Evolutionary conservation across 2,329 filamentous ascomycete species (phyloP).

Genomic region (Amesomyces nigricolor): DNA sequence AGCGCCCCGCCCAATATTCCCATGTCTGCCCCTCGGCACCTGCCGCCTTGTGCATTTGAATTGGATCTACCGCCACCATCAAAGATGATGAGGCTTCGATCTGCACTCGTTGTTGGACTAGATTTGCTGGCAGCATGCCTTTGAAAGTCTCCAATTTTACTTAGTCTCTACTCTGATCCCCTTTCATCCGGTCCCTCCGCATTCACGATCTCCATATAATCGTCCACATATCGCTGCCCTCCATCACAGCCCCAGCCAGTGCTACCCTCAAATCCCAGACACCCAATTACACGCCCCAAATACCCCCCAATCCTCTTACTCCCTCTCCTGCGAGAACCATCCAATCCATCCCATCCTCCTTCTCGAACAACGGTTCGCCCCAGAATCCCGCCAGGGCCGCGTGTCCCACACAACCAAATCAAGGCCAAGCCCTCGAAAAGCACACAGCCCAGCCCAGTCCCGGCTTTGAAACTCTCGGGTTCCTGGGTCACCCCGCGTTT

Average conservation of each 20-base stretch:
- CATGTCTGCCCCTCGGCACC: background rate
- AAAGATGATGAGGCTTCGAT: background rate
- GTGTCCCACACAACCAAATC: background rate
- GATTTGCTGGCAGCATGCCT: too few relatives aligned
- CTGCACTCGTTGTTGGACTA: background rate
- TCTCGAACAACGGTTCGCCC: slow-evolving; percentile 8
- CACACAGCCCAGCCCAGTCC: background rate
- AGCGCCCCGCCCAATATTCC: slow-evolving; percentile 6
- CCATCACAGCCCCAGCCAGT: slow-evolving; percentile 1
- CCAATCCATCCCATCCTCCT: background rate
- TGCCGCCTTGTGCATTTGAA: background rate
- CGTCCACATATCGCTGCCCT: background rate
- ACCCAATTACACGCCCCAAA: slow-evolving; percentile 1
- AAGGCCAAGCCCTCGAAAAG: slow-evolving; percentile 3
- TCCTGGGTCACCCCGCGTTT: slow-evolving; percentile 21
- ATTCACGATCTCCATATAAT: background rate
- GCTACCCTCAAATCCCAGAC: background rate
- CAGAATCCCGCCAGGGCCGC: slow-evolving; percentile 2
- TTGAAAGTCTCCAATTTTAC: background rate
- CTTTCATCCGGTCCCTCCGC: background rate
- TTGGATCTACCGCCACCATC: background rate
- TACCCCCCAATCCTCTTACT: background rate
- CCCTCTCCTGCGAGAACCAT: background rate
- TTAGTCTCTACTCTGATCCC: background rate
- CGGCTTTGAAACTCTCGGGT: slow-evolving; percentile 13